Base-by-base conservation (phyloP, 352 stramenopile genomes). In the Phytophthora cajani region DNA sequence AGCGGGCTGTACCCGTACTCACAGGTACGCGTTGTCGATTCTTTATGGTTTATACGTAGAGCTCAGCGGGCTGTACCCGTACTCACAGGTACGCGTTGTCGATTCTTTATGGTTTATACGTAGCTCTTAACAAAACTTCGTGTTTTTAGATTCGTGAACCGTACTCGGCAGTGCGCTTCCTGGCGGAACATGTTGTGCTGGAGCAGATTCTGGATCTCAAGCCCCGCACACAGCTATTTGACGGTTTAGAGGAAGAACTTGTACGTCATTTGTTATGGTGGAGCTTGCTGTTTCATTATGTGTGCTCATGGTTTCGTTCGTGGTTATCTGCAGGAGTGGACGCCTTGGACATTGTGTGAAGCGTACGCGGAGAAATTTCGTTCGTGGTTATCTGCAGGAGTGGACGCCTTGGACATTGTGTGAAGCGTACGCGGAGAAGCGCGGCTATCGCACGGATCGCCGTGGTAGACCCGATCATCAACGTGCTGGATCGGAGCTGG, bases 141-240 rank as follows among this genome's bases (percentile, higher is more conserved):
- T 47, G 14, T 50, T 62, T 32, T 14, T 79, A 94, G 82, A 96
- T 96, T 64, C 88, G 91, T 3, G 91, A 97, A 71, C 89, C 91
- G 9, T 97, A 93, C 68, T 95, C 88, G 50, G 87, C 89, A 2
- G 88, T 97, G 23, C 89, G 90, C 1, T 96, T 96, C 71, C 64
- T 97, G 1, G 87, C 86, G 0, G 89, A 97, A 32, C 78, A 94
- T 50, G 78, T 94, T 25, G 69, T 79, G 17, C 44, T 97, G 44
- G 84, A 95, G 67, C 77, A 76, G 42, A 77, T 94, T 36, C 71
- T 95, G 58, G 78, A 90, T 11, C 65, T 95, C 16, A 92, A 92
- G 70, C 81, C 84, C 52, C 82, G 87, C 49, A 89, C 78, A 17
- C 84, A 93, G 64, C 60, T 81, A 42, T 94, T 93, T 64, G 88